Evolutionary conservation across 163 green algal species (phyloP).

Genomic region (Picocystis sp.): DNA sequence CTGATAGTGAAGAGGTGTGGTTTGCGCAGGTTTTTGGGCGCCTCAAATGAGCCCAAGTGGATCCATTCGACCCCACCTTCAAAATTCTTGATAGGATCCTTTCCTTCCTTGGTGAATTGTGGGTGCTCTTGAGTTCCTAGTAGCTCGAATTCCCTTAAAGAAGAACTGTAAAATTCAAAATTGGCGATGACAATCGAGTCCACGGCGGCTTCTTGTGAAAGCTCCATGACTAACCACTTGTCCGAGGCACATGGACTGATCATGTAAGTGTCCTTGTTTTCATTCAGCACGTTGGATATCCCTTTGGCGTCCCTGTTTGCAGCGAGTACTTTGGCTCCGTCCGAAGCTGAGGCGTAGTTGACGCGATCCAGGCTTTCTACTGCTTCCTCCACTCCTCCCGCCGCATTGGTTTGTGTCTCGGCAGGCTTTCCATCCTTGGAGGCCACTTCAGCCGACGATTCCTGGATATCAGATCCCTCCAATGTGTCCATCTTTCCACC

Average conservation of each 20-base stretch:
- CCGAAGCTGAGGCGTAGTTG: constrained; percentile 8
- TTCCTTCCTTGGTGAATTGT: constrained; percentile 2
- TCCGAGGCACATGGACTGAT: constrained; percentile 21
- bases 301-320: constrained; percentile 18
- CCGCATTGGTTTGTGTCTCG: too few species aligned
- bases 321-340: constrained; percentile 16
- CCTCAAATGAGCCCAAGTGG: constrained; percentile 17
- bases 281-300: constrained; percentile 17
- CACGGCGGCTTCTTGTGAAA: constrained; percentile 18
- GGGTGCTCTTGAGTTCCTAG: constrained; percentile 15
- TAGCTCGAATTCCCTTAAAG: constrained; percentile 20
- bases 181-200: constrained; percentile 22
- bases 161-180: constrained; percentile 31
- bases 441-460: too few species aligned
- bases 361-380: constrained; percentile 1
- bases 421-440: too few species aligned
- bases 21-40: constrained; percentile 11
- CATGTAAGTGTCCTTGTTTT: constrained; percentile 30
- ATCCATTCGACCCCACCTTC: constrained; percentile 8
- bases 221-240: constrained; percentile 31
- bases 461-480: too few species aligned
- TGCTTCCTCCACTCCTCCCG: neutral
- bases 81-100: neutral
- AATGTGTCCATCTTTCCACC: too few species aligned
- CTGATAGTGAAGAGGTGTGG: constrained; percentile 16